Evolutionary conservation across 495 filamentous ascomycete species (phyloP), one percentile per base, ranked within the genome.

Genomic region (Penicillium daleae): DNA sequence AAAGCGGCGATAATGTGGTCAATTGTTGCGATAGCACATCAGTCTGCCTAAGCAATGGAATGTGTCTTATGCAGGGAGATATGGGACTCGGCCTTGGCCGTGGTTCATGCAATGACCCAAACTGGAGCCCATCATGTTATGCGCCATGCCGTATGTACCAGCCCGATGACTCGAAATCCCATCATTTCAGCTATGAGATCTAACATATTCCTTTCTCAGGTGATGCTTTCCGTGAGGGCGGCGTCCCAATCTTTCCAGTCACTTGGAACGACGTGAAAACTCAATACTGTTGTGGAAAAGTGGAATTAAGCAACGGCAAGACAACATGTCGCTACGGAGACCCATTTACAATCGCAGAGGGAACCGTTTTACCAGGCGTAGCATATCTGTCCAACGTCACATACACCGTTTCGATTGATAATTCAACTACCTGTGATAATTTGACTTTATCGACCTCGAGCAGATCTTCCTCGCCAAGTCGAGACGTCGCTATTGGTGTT

Each of bases 401-500:
- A 21, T 31, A 46, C 12, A 44, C 21, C 21, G 24, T 1, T 21
- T 49, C 46, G 8, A 49, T 12, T 12, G 46, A 27, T 9, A 49
- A 49, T 27, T 5, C 46, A 4, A 49, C 21, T 13, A 26, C 46
- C 3, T 40, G 39, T 6, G 39, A 40, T 19, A 40, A 40, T n/a
- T 17, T 15, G 4, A 40, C 39, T n/a, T 40, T 15, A 19, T 40
- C 21, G 26, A 27, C 46, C 46, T 49, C 21, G 2, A 21, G n/a
- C 2, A 21, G 21, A 49, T 27, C 46, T 24, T 49, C 46, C 2
- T 49, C 46, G 3, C 27, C 46, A 8, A 22, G 12, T 4, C 42
- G 53, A 29, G 39, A 39, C 33, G 40, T 48, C 6, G 56, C 65
- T n/a, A 57, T 66, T 22, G 62, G 57, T 19, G 56, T 31, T 8